phyloP scores from a whole-genome alignment of 2,329 filamentous ascomycete species.

The Teratosphaeria epicoccoides region DNA sequence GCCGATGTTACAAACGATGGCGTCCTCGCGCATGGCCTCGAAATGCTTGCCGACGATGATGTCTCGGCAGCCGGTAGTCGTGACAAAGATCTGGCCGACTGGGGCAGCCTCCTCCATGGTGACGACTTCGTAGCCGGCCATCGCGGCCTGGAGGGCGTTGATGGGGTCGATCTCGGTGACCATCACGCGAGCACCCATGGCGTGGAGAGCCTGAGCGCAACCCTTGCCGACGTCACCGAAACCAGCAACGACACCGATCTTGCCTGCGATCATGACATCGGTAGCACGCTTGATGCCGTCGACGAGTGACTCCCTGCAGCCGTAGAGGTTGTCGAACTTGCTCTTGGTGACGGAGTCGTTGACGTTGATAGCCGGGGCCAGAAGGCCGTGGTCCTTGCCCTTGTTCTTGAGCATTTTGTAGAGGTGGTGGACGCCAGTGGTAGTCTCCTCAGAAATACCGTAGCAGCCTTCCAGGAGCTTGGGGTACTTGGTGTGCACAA shows the following conservation, averaged over 20 bases:
- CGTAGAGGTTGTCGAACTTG: conserved; percentile 99
- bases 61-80: conserved; percentile 97
- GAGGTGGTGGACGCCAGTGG: conserved; percentile 97
- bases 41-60: conserved; percentile 90
- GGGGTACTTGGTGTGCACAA: conserved; percentile 97
- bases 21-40: conserved; percentile 89
- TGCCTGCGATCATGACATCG: conserved; percentile 99
- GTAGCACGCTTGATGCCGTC: conserved; percentile 99
- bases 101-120: conserved; percentile 95
- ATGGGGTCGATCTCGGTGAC: conserved; percentile 98
- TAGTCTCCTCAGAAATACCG: conserved; percentile 98
- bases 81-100: conserved; percentile 94
- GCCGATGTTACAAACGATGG: conserved; percentile 99
- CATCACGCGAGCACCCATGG: conserved; percentile 93
- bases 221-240: conserved; percentile 99
- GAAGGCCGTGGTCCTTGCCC: conserved; percentile 60
- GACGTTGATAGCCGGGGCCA: conserved; percentile 96
- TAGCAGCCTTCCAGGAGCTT: conserved; percentile 97
- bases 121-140: conserved; percentile 91
- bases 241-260: conserved; percentile 94
- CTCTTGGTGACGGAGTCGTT: conserved; percentile 99
- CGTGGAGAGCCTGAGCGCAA: conserved; percentile 87
- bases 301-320: conserved; percentile 95
- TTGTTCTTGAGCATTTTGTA: conserved; percentile 86
- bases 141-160: conserved; percentile 97